These are phyloP conservation scores for Hyaloscypha finlandica DNA, from an alignment of 495 filamentous ascomycete species.

Conservation along the genomic window DNA sequence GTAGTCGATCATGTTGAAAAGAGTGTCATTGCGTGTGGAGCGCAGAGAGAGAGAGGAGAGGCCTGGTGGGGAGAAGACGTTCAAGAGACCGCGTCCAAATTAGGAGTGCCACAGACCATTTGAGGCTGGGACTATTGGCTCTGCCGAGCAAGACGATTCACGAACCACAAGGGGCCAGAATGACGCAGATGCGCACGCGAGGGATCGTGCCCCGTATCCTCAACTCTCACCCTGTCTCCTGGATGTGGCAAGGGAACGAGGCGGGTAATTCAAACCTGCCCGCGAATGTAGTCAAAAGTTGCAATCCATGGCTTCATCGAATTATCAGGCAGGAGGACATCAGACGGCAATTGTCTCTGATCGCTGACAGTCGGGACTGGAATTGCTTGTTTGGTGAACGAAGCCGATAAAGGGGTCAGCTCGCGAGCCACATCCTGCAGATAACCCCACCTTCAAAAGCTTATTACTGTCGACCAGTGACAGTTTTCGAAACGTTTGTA, in stretches of 20 bases:
- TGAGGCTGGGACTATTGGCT: background rate
- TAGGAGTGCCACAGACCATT: background rate
- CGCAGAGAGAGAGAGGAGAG: slow-evolving; percentile 2
- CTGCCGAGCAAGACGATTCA: background rate
- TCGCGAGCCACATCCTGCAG: background rate
- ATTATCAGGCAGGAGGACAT: background rate
- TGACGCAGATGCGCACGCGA: background rate
- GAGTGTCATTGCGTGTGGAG: background rate
- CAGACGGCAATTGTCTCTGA: background rate
- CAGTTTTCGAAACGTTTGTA: too few relatives aligned
- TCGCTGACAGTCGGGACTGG: background rate
- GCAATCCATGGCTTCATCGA: background rate
- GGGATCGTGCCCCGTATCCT: too few relatives aligned
- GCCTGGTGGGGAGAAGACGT: background rate
- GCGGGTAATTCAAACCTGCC: background rate
- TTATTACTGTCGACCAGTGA: too few relatives aligned
- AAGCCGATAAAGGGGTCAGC: background rate
- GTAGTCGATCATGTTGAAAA: slow-evolving; percentile 20
- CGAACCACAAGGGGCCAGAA: background rate
- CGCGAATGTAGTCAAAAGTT: background rate
- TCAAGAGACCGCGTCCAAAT: background rate
- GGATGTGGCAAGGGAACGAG: background rate
- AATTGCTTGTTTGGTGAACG: background rate
- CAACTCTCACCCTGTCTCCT: background rate
- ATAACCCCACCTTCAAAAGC: background rate